Evolutionary conservation across 495 filamentous ascomycete genomes (phyloP), one percentile per base, ranked within the genome.

Genomic region (Gamarada debralockiae): DNA sequence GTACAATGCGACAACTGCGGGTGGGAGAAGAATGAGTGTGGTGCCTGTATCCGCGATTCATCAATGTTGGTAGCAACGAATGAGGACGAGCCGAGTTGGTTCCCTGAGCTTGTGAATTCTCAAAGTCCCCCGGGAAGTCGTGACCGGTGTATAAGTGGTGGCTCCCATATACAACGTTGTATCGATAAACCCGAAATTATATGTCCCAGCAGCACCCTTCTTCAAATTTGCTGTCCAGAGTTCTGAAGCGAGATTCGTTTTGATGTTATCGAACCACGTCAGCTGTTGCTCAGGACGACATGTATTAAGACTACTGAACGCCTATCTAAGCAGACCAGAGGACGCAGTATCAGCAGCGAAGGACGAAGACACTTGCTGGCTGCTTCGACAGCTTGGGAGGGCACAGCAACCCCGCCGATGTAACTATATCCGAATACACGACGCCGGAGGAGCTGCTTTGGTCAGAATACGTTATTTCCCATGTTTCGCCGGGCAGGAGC

Each of bases 101-200:
- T 89, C 41, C 81, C 79, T 7, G 75, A 68, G 17, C 74, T 68
- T 14, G 75, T 80, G 70, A 89, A 89, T 40, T 69, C 62, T 88
- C 89, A 93, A 73, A 80, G 90, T 34, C 87, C 86, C n/a, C 39
- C 81, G 67, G 15, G 64, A 67, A 65, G 52, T 79, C 64, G 80
- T 74, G 34, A 90, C 85, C 18, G 68, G 24, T 5, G 68, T 63
- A 65, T 85, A 91, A 55, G 77, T 72, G 59, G 92, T 75, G 33
- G 62, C 57, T 52, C 86, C 83, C 13, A 71, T 81, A 73, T 85
- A 84, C 55, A 81, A 80, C 57, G 64, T 58, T 21, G 58, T 54
- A 67, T 90, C 83, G 56, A 89, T 81, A 70, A 67, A 87, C 37
- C 88, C 88, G 58, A 92, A 92, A 69, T 86, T 85, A 67, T 86